Evolutionary conservation across 78 protist genomes (phyloP).

Genomic region (Dictyostelium brefeldianum): DNA sequence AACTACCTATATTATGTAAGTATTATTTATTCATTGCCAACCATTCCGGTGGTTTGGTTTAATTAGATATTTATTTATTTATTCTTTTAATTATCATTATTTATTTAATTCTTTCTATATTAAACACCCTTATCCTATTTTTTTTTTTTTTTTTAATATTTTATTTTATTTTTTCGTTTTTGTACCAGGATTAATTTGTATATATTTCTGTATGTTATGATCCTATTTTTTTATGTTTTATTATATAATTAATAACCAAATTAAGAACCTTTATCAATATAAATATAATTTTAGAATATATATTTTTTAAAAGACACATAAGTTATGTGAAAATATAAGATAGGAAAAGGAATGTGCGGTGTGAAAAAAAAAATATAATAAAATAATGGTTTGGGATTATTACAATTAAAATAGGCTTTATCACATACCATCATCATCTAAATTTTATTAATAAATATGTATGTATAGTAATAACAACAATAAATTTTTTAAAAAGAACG

Average conservation of each 20-base stretch:
- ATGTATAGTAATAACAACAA: neutral
- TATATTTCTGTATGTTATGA: neutral
- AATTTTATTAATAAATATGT: neutral
- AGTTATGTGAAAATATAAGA: neutral
- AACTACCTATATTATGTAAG: too few relatives aligned
- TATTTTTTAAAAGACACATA: neutral
- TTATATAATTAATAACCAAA: neutral
- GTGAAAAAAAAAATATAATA: neutral
- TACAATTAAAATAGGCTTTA: slow-evolving; percentile 4
- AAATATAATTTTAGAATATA: slow-evolving; percentile 7
- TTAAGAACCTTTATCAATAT: slow-evolving; percentile 20
- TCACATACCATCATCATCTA: slow-evolving; percentile 21
- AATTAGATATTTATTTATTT: too few relatives aligned
- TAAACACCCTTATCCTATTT: too few relatives aligned
- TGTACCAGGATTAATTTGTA: neutral
- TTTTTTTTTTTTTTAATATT: neutral
- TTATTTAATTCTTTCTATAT: too few relatives aligned
- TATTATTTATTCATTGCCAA: too few relatives aligned
- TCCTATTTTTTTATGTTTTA: neutral
- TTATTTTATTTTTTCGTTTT: neutral
- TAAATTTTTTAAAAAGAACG: too few relatives aligned
- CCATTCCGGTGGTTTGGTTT: too few relatives aligned
- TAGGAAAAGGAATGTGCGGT: neutral
- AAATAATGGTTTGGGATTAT: neutral
- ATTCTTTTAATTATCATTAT: too few relatives aligned